Evolutionary conservation across 345 rosid genomes (phyloP), one percentile per base, ranked within the genome.

Genomic region (Bruguiera sexangula): DNA sequence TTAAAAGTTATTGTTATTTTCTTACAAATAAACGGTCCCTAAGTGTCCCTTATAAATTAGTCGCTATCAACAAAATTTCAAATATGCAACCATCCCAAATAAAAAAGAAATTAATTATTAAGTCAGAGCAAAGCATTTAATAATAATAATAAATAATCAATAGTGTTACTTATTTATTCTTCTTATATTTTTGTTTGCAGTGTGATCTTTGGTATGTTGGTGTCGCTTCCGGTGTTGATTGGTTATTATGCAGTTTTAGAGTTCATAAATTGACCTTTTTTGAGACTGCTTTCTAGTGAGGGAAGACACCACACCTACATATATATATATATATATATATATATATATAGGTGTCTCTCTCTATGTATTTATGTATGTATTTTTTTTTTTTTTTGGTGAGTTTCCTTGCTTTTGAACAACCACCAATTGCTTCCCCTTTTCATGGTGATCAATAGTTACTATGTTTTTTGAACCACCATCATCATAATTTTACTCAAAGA

Each of bases 181-280:
- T 37, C 3, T 27, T 39, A 11, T 43, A 3, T 43, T 24, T 9
- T 20, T 9, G n/a, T 26, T 68, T 80, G 79, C 84, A 92, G 97
- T 54, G 97, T 89, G 57, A 87, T 92, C 20, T 92, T 92, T 30
- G 97, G 97, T 1, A 89, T 72, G 80, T 27, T 92, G 66, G 86
- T 75, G 51, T 79, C 93, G 2, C 79, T 88, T 63, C 97, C 96
- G 0, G 75, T 89, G 68, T 78, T 92, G 74, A 80, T 86, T 6
- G 92, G 79, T 27, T 89, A 87, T 65, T 89, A 87, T 59, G 92
- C 87, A 6, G 24, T 68, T 36, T 20, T 80, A 63, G 80, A 70
- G 56, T 70, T 63, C 9, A 66, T 67, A 16, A 60, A 53, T 63
- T 70, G 60, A 57, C 24, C 67, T 9, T 6, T 36, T 11, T 36